phyloP scores from a whole-genome alignment of 208 protist species.

The Leishmania mexicana region DNA sequence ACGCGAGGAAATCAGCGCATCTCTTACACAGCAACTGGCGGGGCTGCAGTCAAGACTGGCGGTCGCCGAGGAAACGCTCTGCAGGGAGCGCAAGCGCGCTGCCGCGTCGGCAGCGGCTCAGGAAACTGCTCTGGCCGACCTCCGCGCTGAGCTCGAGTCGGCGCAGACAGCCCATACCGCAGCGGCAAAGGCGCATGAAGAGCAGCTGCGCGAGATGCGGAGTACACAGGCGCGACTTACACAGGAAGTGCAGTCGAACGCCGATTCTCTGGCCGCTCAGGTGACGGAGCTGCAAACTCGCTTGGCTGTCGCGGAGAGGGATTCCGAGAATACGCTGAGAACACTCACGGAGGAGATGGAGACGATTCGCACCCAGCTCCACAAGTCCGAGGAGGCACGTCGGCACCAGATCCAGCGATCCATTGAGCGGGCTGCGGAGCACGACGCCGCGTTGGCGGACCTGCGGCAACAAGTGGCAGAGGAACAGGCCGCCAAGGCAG shows the following conservation, averaged over 20 bases:
- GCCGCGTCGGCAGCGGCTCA: background rate
- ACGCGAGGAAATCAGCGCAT: background rate
- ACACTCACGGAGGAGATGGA: background rate
- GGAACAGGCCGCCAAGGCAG: background rate
- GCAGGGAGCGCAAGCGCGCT: background rate
- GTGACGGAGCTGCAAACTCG: background rate
- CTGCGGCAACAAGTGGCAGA: constrained; percentile 1
- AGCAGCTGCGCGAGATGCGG: background rate
- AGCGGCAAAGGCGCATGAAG: background rate
- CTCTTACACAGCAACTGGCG: constrained; percentile 10
- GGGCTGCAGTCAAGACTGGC: constrained; percentile 17
- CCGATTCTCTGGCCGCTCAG: background rate
- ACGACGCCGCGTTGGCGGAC: background rate
- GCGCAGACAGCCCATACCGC: background rate
- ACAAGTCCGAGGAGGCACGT: constrained; percentile 4
- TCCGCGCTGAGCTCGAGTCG: constrained; percentile 7
- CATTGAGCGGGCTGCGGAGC: background rate
- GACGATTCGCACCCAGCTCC: background rate
- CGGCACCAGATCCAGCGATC: background rate
- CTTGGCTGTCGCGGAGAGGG: background rate
- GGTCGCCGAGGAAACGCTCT: background rate
- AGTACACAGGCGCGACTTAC: background rate
- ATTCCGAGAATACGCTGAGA: background rate
- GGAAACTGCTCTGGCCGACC: background rate
- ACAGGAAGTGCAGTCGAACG: background rate